These are phyloP conservation scores for Starmerella vitae DNA, from an alignment of 805 yeast species.

Conservation along the genomic window DNA sequence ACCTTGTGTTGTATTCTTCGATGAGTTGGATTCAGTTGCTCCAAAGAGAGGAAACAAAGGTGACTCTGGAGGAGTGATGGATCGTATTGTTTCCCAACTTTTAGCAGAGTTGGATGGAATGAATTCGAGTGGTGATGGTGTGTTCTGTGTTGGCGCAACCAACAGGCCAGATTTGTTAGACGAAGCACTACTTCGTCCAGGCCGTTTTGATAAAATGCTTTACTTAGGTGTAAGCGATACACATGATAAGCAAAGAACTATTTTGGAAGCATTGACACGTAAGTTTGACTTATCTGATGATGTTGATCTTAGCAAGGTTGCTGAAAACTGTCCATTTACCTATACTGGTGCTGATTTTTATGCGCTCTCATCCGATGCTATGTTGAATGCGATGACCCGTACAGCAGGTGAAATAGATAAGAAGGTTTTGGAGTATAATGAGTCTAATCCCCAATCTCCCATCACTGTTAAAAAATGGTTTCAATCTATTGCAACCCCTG, in stretches of 20 bases:
- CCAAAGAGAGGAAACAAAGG: constrained; percentile 98
- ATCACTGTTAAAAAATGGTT: constrained; percentile 81
- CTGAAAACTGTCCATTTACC: constrained; percentile 67
- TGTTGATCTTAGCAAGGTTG: constrained; percentile 47
- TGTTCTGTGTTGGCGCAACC: constrained; percentile 97
- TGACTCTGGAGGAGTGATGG: constrained; percentile 99
- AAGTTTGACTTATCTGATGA: constrained; percentile 46
- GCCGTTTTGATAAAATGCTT: constrained; percentile 88
- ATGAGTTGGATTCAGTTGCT: constrained; percentile 94
- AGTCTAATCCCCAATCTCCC: constrained; percentile 26
- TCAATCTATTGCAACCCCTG: constrained; percentile 56
- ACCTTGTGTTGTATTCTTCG: constrained; percentile 95
- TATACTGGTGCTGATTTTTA: constrained; percentile 97
- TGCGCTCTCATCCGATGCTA: constrained; percentile 88
- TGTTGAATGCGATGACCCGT: constrained; percentile 92
- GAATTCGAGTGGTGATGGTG: constrained; percentile 74
- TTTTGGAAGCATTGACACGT: constrained; percentile 75
- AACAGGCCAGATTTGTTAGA: constrained; percentile 91
- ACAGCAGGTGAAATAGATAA: constrained; percentile 63
- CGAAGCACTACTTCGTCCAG: constrained; percentile 86
- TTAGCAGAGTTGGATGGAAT: constrained; percentile 93
- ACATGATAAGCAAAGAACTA: constrained; percentile 72
- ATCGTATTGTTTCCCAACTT: constrained; percentile 88
- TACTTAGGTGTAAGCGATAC: constrained; percentile 90
- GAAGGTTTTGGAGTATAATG: constrained; percentile 44